Evolutionary conservation across 2,329 filamentous ascomycete species (phyloP), one percentile per base, ranked within the genome.

Genomic region (Delphinella strobiligena): DNA sequence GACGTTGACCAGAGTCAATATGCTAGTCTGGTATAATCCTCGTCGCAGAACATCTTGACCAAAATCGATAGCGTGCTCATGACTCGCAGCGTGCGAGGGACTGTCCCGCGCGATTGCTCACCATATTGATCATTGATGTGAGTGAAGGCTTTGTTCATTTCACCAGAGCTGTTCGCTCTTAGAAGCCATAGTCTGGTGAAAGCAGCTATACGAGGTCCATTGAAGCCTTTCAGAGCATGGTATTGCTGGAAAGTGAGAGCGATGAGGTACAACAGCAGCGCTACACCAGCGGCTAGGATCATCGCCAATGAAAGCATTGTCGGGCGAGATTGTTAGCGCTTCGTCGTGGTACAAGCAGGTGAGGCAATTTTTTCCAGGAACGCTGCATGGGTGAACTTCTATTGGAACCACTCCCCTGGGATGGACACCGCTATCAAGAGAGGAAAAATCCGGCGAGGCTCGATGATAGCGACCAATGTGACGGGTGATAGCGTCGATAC

Each of bases 161-260:
- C 47, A 5, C 60, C 61, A 35, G 55, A 59, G 38, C 49, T 47
- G 41, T 56, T 54, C 19, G 56, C 56, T 15, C 48, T 47, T 16
- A 61, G 49, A 30, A 62, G 52, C 60, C 59, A 62, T 45, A 62
- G 37, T 14, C 61, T 48, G 5, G 58, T 59, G 53, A 57, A 63
- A 8, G 56, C 57, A 14, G 52, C 49, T 1, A 50, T 54, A 52
- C 58, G 59, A 38, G 61, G 60, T 19, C 61, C 61, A 15, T 54
- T 53, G 43, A 63, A 62, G 5, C 54, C 46, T 14, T 46, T 50
- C 36, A 62, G 49, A 2, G 54, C 46, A 38, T 47, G 46, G 41
- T 58, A 59, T n/a, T 48, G 51, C 16, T 47, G 51, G 15, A 56
- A 36, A 18, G 47, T 51, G 19, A 50, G 55, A 40, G 48, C 37